phyloP scores from a whole-genome alignment of 768 basidiomycete species.

The Phanerodontia chrysosporium region DNA sequence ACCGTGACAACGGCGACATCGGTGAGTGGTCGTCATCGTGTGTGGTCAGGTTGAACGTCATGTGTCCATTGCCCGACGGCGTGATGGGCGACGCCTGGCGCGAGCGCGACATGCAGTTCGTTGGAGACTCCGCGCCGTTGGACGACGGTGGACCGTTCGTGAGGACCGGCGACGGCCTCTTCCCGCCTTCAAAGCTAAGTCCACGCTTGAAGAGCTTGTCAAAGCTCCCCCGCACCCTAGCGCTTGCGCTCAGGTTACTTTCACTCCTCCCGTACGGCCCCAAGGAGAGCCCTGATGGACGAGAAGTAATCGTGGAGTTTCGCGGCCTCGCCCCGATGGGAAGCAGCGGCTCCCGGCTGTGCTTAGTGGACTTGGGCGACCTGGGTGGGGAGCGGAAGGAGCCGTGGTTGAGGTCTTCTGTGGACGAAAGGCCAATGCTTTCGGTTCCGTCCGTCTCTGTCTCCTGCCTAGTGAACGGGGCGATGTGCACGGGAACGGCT shows the following conservation, averaged over 20 bases:
- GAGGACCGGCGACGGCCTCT: slow-evolving; percentile 19
- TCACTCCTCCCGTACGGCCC: slow-evolving; percentile 27
- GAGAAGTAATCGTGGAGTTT: slow-evolving; percentile 18
- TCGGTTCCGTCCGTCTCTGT: slow-evolving; percentile 43
- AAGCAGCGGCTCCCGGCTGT: slow-evolving; percentile 70
- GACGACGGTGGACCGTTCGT: slow-evolving; percentile 13
- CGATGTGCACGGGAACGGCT: slow-evolving; percentile 36
- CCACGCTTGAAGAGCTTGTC: slow-evolving; percentile 55
- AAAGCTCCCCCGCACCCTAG: slow-evolving; percentile 52
- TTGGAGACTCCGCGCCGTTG: slow-evolving; percentile 12
- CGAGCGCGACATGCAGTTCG: slow-evolving; percentile 17
- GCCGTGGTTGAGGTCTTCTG: slow-evolving; percentile 27
- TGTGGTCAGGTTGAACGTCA: slow-evolving; percentile 24
- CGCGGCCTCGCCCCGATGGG: slow-evolving; percentile 39
- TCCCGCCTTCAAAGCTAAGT: slow-evolving; percentile 33
- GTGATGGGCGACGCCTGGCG: slow-evolving; percentile 13
- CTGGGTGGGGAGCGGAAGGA: slow-evolving; percentile 38
- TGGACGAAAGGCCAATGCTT: slow-evolving; percentile 23
- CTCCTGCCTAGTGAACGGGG: slow-evolving; percentile 32
- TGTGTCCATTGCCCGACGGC: slow-evolving; percentile 15
- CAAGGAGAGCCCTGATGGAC: slow-evolving; percentile 21
- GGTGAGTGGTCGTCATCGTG: slow-evolving; percentile 17
- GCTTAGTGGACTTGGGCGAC: slow-evolving; percentile 43
- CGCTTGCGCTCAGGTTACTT: slow-evolving; percentile 23
- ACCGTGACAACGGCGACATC: slow-evolving; percentile 15